Percentiles rank a stretch among this genome's conserved stretches.
phyloP scores from a whole-genome alignment of 805 yeast species.

The Metschnikowia baotianmanensis region DNA sequence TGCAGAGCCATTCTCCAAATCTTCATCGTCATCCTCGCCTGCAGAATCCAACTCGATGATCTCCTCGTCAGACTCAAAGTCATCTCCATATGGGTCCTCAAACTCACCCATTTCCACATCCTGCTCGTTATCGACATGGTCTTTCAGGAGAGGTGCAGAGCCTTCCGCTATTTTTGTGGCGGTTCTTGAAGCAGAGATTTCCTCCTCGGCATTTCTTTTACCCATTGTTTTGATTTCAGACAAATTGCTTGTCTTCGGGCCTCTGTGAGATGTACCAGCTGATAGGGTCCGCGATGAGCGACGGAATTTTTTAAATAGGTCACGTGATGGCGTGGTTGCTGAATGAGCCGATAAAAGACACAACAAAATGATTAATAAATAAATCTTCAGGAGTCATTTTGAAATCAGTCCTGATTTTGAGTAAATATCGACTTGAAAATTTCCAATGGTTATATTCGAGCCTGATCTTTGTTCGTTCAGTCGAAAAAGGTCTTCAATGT shows the following conservation, averaged over 20 bases:
- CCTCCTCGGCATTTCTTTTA: slow-evolving; percentile 19
- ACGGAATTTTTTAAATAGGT: slow-evolving; percentile 12
- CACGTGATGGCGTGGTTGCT: slow-evolving; percentile 14
- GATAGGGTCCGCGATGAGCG: slow-evolving; percentile 4
- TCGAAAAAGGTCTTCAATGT: no score
- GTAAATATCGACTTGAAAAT: no score
- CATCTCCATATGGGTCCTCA: slow-evolving; percentile 89
- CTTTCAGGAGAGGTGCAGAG: slow-evolving; percentile 42
- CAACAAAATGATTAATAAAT: no score
- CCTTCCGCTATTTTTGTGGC: slow-evolving; percentile 36
- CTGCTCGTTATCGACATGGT: slow-evolving; percentile 24
- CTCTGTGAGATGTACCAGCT: slow-evolving; percentile 1
- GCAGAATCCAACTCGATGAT: slow-evolving; percentile 72
- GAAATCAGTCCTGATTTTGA: no score
- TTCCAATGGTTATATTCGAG: no score
- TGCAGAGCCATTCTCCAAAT: slow-evolving; percentile 27
- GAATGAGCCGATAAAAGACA: no score
- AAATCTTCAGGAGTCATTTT: no score
- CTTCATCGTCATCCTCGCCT: slow-evolving; percentile 43
- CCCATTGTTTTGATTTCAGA: slow-evolving; percentile 10
- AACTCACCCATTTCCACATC: slow-evolving; percentile 76
- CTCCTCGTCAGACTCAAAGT: slow-evolving; percentile 88
- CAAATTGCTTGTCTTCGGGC: no score
- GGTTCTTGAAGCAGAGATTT: slow-evolving; percentile 20
- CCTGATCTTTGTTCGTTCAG: no score